Evolutionary conservation across 176 grass and related monocot species (phyloP).

Genomic region (Chloris gayana): DNA sequence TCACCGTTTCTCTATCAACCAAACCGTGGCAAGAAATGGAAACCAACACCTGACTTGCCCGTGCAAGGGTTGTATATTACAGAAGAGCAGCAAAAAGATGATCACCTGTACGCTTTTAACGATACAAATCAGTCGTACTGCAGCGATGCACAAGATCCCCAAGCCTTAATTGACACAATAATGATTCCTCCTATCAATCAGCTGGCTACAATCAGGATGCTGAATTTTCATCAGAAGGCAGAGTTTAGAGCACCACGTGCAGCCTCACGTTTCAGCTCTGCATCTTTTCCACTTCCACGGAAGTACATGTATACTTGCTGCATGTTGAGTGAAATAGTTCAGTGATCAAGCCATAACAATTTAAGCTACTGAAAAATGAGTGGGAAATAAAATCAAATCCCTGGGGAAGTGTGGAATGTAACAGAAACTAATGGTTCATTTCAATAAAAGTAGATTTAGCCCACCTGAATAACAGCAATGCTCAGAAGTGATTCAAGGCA

Average conservation of each 20-base stretch:
- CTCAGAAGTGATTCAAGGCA: conserved; percentile 88
- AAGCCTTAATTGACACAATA: conserved; percentile 23
- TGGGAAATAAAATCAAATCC: neutral
- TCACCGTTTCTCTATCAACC: conserved; percentile 16
- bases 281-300: conserved; percentile 87
- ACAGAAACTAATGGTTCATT: conserved; percentile 11
- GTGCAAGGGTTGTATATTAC: conserved; percentile 36
- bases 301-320: conserved; percentile 99
- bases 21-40: conserved; percentile 32
- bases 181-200: conserved; percentile 30
- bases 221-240: conserved; percentile 61
- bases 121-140: conserved; percentile 15
- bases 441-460: neutral
- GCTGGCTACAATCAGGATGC: conserved; percentile 11
- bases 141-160: conserved; percentile 36
- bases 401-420: neutral
- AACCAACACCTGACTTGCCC: neutral
- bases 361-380: neutral
- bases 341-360: conserved; percentile 3
- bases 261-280: conserved; percentile 74
- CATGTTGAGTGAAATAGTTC: conserved; percentile 6
- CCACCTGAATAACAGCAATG: conserved; percentile 85
- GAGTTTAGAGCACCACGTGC: conserved; percentile 72
- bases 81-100: conserved; percentile 34
- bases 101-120: conserved; percentile 8